Evolutionary conservation across 2,329 filamentous ascomycete species (phyloP).

Genomic region (Fusarium fracticaudum): DNA sequence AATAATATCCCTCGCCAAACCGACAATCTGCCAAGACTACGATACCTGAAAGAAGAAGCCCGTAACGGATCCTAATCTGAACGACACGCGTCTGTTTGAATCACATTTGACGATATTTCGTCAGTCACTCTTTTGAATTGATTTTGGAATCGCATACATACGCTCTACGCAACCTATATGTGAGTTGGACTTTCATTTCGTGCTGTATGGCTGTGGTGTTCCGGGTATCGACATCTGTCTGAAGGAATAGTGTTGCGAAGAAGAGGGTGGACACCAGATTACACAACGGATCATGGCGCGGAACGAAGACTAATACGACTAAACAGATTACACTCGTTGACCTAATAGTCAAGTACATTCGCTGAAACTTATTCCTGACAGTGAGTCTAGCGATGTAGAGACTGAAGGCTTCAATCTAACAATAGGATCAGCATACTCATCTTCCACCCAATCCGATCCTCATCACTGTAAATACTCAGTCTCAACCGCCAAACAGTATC

Average conservation of each 20-base stretch:
- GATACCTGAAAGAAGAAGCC: slow-evolving; percentile 20
- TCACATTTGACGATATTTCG: slow-evolving; percentile 55
- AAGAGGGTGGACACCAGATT: not conserved
- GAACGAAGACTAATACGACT: slow-evolving; percentile 14
- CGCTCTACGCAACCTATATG: slow-evolving; percentile 45
- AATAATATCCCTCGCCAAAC: slow-evolving; percentile 36
- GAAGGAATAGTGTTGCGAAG: not conserved
- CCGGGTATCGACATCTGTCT: too few relatives aligned
- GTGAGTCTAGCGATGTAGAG: slow-evolving; percentile 37
- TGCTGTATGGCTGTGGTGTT: not conserved
- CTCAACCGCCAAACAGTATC: slow-evolving; percentile 32
- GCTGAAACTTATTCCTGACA: slow-evolving; percentile 61
- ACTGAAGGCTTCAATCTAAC: slow-evolving; percentile 6
- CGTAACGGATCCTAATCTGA: slow-evolving; percentile 39
- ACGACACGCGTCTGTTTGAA: slow-evolving; percentile 44
- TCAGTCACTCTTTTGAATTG: slow-evolving; percentile 57
- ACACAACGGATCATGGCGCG: not conserved
- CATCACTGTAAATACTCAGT: slow-evolving; percentile 32
- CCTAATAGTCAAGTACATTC: slow-evolving; percentile 68
- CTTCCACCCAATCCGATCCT: slow-evolving; percentile 30
- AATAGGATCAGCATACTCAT: slow-evolving; percentile 24
- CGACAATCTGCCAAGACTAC: slow-evolving; percentile 28
- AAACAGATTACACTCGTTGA: slow-evolving; percentile 60
- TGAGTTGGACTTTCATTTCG: slow-evolving; percentile 24
- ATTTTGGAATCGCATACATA: slow-evolving; percentile 45